Percentiles rank a stretch among this genome's conserved stretches.
Conservation (phyloP, 805 yeast genomes). For the Limtongia smithiae region DNA sequence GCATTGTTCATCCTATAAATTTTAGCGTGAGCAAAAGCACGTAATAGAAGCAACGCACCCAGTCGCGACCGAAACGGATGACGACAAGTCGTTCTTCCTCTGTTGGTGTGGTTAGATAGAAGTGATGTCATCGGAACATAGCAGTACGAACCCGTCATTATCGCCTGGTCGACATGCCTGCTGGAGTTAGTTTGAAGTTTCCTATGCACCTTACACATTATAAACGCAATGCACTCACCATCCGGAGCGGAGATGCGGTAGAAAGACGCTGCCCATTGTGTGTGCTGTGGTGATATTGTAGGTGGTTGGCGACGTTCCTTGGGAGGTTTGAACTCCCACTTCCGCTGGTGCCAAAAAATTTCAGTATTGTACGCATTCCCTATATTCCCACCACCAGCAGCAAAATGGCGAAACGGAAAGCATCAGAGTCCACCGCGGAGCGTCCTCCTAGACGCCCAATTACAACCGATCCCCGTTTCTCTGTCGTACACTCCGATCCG, state of each 20-base stretch:
- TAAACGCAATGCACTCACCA: conserved; percentile 41
- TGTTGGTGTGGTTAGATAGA: conserved; percentile 8
- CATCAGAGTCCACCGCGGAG: neutral
- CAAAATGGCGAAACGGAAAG: conserved; percentile 5
- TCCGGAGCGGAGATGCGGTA: conserved; percentile 77
- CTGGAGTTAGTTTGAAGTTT: neutral
- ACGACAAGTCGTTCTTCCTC: conserved; percentile 88
- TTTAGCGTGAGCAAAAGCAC: neutral
- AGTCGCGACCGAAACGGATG: conserved; percentile 80
- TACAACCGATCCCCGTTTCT: conserved; percentile 70
- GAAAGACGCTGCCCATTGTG: conserved; percentile 71
- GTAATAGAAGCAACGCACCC: conserved; percentile 29
- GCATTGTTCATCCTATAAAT: conserved; percentile 57
- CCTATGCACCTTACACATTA: neutral
- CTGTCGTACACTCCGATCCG: conserved; percentile 79
- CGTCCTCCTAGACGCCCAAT: conserved; percentile 36
- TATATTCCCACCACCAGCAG: neutral
- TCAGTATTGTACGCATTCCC: neutral
- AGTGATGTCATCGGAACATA: too few species aligned
- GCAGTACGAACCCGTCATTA: conserved; percentile 48
- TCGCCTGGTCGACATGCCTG: conserved; percentile 95
- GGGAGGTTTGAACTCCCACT: conserved; percentile 8
- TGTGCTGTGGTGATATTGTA: neutral
- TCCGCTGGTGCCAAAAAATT: too few species aligned
- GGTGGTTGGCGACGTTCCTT: conserved; percentile 3